Evolutionary conservation across 768 basidiomycete genomes (phyloP), one percentile per base, ranked within the genome.

Genomic region (Agrocybe pediades): DNA sequence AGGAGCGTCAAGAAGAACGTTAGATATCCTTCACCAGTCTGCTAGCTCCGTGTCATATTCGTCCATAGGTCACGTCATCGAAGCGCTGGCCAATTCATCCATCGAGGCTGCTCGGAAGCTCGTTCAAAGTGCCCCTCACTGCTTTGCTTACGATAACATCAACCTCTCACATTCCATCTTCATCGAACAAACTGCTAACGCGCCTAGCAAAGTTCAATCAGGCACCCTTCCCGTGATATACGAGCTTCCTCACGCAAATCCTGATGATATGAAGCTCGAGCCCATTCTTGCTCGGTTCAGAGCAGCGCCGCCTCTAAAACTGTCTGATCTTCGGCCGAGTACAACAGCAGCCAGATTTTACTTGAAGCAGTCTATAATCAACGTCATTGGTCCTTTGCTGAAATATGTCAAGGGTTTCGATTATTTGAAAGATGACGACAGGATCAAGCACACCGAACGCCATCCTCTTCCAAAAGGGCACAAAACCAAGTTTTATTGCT

Each of bases 181-280:
- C 39, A 59, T 71, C 17, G 70, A 74, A 52, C 68, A 74, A 51
- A 44, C 53, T 0, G 54, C 57, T 2, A 46, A 54, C n/a, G 58
- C 60, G 1, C 61, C 62, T 9, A 59, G 53, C 26, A 75, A 73
- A 53, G 73, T 73, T 6, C 68, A 71, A 33, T 72, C 70, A 1
- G 71, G 73, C 1, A 74, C 71, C 0, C 68, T 71, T 44, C 23
- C 61, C 5, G 56, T 71, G 4, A 46, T 75, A 2, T 74, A 74
- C 52, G 29, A 54, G 17, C 54, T 72, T 3, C 54, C 21, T 2
- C 59, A 63, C 46, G 64, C 56, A 3, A 49, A 55, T 16, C 55
- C 53, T 1, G 53, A 61, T 6, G 40, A 65, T 33, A 63, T 68
- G 64, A 21, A 49, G 6, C 47, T 71, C 2, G 56, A 21, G n/a